Evolutionary conservation across 2,329 filamentous ascomycete genomes (phyloP).

Genomic region (Diaporthe batatas): DNA sequence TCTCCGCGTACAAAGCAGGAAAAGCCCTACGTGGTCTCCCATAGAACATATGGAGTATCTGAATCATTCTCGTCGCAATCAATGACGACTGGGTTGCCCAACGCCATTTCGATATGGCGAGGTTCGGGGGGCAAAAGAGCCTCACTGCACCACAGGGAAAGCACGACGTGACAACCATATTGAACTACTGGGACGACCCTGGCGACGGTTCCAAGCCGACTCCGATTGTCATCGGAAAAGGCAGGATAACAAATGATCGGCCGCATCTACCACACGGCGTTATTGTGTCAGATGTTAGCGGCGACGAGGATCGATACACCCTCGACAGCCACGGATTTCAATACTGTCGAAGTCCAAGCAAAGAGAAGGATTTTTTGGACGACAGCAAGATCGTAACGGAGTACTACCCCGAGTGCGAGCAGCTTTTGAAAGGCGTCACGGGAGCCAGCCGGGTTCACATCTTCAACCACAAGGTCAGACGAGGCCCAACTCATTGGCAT

Average conservation of each 20-base stretch:
- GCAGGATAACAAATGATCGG: constrained; percentile 76
- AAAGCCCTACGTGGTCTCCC: not conserved
- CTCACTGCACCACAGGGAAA: not conserved
- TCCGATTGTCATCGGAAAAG: constrained; percentile 43
- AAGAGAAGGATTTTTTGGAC: constrained; percentile 68
- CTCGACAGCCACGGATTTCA: constrained; percentile 69
- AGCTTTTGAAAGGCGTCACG: constrained; percentile 73
- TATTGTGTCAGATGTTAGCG: constrained; percentile 68
- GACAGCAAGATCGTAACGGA: constrained; percentile 45
- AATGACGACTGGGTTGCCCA: not conserved
- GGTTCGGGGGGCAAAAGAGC: not conserved
- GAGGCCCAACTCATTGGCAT: constrained; percentile 68
- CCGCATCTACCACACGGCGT: constrained; percentile 70
- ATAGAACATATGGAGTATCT: not conserved
- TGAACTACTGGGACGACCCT: constrained; percentile 38
- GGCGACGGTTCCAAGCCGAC: constrained; percentile 30
- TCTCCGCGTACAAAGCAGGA: not conserved
- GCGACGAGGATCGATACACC: constrained; percentile 75
- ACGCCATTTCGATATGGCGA: too few species aligned
- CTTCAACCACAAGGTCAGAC: constrained; percentile 65
- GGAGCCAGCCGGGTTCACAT: constrained; percentile 30
- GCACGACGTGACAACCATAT: constrained; percentile 14
- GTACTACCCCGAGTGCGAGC: constrained; percentile 7
- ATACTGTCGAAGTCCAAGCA: constrained; percentile 61
- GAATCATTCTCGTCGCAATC: not conserved